Evolutionary conservation across 805 yeast genomes (phyloP).

Genomic region (Yamadazyma paraphyllophila): DNA sequence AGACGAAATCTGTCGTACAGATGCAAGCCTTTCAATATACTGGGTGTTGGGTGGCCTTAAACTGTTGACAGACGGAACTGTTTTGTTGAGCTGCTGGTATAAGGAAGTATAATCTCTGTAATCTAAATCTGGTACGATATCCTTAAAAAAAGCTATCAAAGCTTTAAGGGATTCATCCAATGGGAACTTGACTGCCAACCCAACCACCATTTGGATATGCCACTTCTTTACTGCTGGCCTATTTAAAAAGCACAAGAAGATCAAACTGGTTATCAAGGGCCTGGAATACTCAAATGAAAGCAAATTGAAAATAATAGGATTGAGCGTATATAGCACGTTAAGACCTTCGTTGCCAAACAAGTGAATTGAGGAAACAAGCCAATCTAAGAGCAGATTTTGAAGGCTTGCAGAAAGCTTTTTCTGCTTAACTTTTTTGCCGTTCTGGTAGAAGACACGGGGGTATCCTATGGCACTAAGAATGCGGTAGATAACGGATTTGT

Average conservation of each 20-base stretch:
- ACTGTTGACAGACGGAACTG: neutral
- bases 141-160: conserved; percentile 21
- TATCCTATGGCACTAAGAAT: conserved; percentile 13
- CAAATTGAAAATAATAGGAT: conserved; percentile 20
- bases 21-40: neutral
- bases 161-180: conserved; percentile 25
- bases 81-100: conserved; percentile 3
- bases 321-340: conserved; percentile 12
- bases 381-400: conserved; percentile 21
- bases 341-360: conserved; percentile 15
- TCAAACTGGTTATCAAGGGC: conserved; percentile 20
- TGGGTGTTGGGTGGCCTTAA: neutral
- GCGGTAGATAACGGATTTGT: conserved; percentile 7
- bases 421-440: conserved; percentile 14
- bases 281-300: conserved; percentile 26
- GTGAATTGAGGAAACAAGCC: conserved; percentile 21
- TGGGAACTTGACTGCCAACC: conserved; percentile 29
- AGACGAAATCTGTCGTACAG: no score
- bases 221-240: conserved; percentile 20
- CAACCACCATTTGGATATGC: conserved; percentile 30
- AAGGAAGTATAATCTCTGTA: conserved; percentile 2
- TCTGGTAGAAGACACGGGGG: conserved; percentile 17
- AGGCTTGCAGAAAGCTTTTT: conserved; percentile 14
- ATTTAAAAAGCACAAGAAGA: conserved; percentile 19
- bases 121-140: conserved; percentile 21